A percentile compares a stretch with the other conserved stretches of the same genome.
phyloP scores from a whole-genome alignment of 352 stramenopile genomes.

The Phytophthora macrochlamydospora region DNA sequence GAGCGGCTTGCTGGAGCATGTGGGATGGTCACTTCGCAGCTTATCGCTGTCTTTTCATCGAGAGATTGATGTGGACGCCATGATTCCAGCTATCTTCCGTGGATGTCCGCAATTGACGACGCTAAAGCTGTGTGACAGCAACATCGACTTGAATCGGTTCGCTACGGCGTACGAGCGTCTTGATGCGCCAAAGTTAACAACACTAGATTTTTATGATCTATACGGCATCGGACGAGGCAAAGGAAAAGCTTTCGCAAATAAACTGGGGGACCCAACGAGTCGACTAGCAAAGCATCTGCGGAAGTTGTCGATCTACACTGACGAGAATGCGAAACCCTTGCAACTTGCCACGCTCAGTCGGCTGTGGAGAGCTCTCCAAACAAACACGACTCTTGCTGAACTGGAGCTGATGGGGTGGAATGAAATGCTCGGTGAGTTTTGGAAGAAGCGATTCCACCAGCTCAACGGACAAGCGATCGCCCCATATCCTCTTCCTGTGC shows the following conservation, averaged over 20 bases:
- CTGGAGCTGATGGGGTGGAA: constrained; percentile 13
- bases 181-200: neutral
- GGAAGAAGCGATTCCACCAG: constrained; percentile 12
- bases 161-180: constrained; percentile 14
- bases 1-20: constrained; percentile 10
- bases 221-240: constrained; percentile 16
- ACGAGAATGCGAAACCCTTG: constrained; percentile 20
- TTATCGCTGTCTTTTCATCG: constrained; percentile 21
- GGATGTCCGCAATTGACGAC: constrained; percentile 14
- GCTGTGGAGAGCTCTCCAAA: constrained; percentile 9
- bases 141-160: constrained; percentile 20
- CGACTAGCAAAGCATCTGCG: constrained; percentile 12
- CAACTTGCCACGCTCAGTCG: constrained; percentile 11
- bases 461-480: constrained; percentile 17
- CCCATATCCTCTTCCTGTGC: constrained; percentile 1
- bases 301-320: constrained; percentile 11
- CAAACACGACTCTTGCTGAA: constrained; percentile 12
- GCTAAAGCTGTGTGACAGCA: constrained; percentile 13
- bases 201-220: constrained; percentile 15
- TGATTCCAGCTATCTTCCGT: constrained; percentile 8
- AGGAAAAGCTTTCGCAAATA: constrained; percentile 16
- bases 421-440: constrained; percentile 9
- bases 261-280: constrained; percentile 14
- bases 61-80: constrained; percentile 18
- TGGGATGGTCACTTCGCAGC: constrained; percentile 19